Evolutionary conservation across 345 rosid species (phyloP).

Genomic region (Punica granatum): DNA sequence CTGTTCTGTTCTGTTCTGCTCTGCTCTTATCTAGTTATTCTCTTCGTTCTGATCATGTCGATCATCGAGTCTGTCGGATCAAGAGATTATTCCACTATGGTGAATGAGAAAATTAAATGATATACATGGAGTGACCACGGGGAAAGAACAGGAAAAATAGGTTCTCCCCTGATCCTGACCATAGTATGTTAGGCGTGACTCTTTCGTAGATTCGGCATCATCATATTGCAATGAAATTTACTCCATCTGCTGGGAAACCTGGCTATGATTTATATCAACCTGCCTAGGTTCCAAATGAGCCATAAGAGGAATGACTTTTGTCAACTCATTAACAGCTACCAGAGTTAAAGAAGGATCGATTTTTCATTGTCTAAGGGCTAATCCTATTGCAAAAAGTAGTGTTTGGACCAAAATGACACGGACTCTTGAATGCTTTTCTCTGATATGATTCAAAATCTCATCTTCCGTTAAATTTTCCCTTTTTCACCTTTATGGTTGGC

Average conservation of each 20-base stretch:
- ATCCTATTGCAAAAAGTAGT: too few species aligned
- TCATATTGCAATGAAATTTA: background rate
- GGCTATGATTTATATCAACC: background rate
- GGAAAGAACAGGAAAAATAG: too few species aligned
- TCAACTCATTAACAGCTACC: background rate
- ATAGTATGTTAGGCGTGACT: too few species aligned
- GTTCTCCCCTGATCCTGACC: too few species aligned
- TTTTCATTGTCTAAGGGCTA: too few species aligned
- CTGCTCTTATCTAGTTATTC: background rate
- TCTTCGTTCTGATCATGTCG: background rate
- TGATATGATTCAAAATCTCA: too few species aligned
- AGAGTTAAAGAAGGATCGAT: background rate
- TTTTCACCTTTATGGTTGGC: too few species aligned
- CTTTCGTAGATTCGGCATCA: background rate
- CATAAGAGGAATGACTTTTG: background rate
- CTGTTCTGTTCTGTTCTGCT: background rate
- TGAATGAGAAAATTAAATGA: background rate
- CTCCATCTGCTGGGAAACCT: background rate
- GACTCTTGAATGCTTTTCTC: too few species aligned
- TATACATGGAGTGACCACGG: too few species aligned
- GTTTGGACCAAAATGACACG: too few species aligned
- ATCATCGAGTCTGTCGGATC: background rate
- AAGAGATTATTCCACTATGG: background rate
- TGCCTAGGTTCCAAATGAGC: background rate
- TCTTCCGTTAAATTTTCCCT: too few species aligned